Evolutionary conservation across 495 filamentous ascomycete genomes (phyloP), one percentile per base, ranked within the genome.

Genomic region (Aspergillus heteromorphus): DNA sequence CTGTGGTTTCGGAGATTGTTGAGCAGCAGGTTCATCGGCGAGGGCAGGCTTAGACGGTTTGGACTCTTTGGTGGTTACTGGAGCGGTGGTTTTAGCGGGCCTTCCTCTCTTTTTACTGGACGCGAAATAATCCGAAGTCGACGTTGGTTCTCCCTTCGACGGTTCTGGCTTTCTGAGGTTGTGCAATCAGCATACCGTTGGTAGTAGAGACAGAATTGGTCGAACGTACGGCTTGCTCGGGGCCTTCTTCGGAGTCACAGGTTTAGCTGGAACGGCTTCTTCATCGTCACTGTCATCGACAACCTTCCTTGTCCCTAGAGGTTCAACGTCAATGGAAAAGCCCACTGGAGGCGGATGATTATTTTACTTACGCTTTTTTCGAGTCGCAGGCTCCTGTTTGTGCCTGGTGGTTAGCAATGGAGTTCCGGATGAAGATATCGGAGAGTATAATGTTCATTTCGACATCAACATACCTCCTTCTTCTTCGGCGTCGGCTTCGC

Each of bases 261-360:
- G 59, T 55, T 73, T 72, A 19, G 51, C 49, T 36, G 65, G 61
- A 7, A 60, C 43, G 25, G 52, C 59, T 23, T 75, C 75, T 1
- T 84, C 86, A 2, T 91, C 87, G 38, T 88, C 86, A 60, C 86
- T 89, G 49, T 91, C 88, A 57, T 87, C 84, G 29, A 92, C 71
- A 20, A 92, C 79, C 62, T 88, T 89, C 38, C 87, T 80, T 45
- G 74, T 79, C 52, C 81, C 84, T 87, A 54, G 18, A 31, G 20
- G 19, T 20, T 43, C 4, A 45, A 27, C 1, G 67, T 65, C 65
- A 59, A 56, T 16, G 6, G 7, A 36, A 18, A 16, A 3, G 13
- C 1, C 2, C 21, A 21, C 18, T 17, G 23, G 31, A 45, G n/a
- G n/a, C 40, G 13, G 25, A 36, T 17, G 9, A 2, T 29, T 17